Evolutionary conservation across 805 yeast genomes (phyloP).

Genomic region (Maudiozyma saulgeensis): DNA sequence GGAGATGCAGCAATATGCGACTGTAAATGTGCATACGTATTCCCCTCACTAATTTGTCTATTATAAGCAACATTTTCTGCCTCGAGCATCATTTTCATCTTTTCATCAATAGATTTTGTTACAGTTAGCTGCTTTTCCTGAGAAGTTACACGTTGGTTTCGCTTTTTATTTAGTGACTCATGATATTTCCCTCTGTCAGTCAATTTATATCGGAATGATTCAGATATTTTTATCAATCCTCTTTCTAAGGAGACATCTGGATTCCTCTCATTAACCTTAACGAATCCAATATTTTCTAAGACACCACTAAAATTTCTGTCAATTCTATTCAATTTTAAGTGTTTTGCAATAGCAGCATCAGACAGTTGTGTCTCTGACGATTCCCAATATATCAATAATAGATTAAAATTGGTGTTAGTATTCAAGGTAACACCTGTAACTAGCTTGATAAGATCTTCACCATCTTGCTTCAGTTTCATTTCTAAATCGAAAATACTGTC

Average conservation of each 20-base stretch:
- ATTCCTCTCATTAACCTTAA: constrained; percentile 22
- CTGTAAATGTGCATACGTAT: constrained; percentile 24
- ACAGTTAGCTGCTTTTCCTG: constrained; percentile 5
- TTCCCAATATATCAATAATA: constrained; percentile 34
- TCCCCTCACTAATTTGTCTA: constrained; percentile 11
- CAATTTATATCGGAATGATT: constrained; percentile 17
- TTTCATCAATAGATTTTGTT: constrained; percentile 19
- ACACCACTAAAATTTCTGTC: constrained; percentile 24
- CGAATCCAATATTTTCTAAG: constrained; percentile 20
- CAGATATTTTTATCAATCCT: constrained; percentile 21
- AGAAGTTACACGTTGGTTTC: constrained; percentile 12
- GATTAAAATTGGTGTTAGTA: constrained; percentile 27
- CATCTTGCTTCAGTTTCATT: constrained; percentile 27
- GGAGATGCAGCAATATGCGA: constrained; percentile 26
- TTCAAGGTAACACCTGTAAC: constrained; percentile 29
- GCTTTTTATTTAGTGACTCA: constrained; percentile 8
- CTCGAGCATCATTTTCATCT: constrained; percentile 21
- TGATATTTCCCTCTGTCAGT: constrained; percentile 31
- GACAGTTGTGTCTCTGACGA: constrained; percentile 24
- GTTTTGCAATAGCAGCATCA: constrained; percentile 10
- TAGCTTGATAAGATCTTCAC: constrained; percentile 29
- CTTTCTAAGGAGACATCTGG: constrained; percentile 26
- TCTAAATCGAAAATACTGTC: constrained; percentile 27
- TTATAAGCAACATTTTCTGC: constrained; percentile 13
- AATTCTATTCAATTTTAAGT: constrained; percentile 22